These are phyloP conservation scores for Schwanniomyces occidentalis DNA, from an alignment of 805 yeast genomes.

Conservation along the genomic window DNA sequence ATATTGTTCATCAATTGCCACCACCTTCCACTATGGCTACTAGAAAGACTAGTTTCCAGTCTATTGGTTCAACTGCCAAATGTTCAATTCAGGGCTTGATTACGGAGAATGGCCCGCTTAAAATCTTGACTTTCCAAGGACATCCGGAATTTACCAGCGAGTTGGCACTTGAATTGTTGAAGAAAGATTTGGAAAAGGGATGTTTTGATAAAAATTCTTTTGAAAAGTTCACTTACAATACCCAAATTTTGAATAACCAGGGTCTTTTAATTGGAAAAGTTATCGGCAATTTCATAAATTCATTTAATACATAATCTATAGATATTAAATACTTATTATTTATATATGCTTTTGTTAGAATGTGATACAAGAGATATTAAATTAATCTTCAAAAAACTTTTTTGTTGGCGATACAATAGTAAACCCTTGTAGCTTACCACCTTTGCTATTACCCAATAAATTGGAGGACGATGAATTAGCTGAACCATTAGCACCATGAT, in stretches of 20 bases:
- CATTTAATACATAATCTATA: slow-evolving; percentile 1
- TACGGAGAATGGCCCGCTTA: slow-evolving; percentile 41
- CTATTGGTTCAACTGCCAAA: slow-evolving; percentile 52
- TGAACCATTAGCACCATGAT: slow-evolving; percentile 1
- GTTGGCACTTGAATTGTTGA: slow-evolving; percentile 25
- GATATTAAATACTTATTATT: not conserved
- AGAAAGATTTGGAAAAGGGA: slow-evolving; percentile 15
- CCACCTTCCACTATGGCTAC: slow-evolving; percentile 32
- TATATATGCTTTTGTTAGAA: no score
- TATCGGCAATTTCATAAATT: slow-evolving; percentile 30
- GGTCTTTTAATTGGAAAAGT: slow-evolving; percentile 39
- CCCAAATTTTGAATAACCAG: slow-evolving; percentile 37
- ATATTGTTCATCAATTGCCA: slow-evolving; percentile 38
- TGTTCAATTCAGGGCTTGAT: slow-evolving; percentile 70
- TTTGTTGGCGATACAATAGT: slow-evolving; percentile 36
- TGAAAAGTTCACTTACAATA: slow-evolving; percentile 28
- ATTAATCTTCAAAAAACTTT: slow-evolving; percentile 18
- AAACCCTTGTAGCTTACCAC: slow-evolving; percentile 42
- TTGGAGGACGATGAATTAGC: slow-evolving; percentile 1
- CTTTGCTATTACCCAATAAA: slow-evolving; percentile 15
- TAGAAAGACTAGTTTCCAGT: slow-evolving; percentile 25
- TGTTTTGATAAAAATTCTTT: slow-evolving; percentile 24
- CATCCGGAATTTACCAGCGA: slow-evolving; percentile 76
- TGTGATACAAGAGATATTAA: no score
- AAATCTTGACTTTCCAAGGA: slow-evolving; percentile 75